Base-by-base conservation (phyloP, 768 basidiomycete genomes). In the Leucocoprinus leucothites region DNA sequence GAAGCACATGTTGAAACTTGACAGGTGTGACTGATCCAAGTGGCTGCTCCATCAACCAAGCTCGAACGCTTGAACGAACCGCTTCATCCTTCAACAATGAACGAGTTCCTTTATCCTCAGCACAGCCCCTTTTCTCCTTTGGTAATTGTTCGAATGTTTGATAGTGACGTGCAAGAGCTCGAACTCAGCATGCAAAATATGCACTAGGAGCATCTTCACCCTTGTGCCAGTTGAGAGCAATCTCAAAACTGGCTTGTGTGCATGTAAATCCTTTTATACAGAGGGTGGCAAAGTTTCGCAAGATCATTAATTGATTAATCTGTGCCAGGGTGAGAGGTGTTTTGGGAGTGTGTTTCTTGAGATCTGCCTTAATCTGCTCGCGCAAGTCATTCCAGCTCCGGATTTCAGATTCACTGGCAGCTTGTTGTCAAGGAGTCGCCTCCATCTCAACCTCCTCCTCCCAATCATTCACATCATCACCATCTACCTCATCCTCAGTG, bases 241-340 rank as follows among this genome's bases (percentile, higher is more conserved):
- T 69, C 48, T 69, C 58, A 1, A 57, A 11, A 42, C 73, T 73
- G 18, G 69, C 70, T 1, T 53, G 42, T 11, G 71, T 70, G 0
- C 51, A 36, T 2, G 51, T 22, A 11, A 58, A 4, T 3, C 69
- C 68, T 47, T 72, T 72, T 16, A 74, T 42, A 3, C 53, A 57
- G 0, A 74, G 48, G 3, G 66, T 74, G n/a, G 68, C 64, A 64
- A 74, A 74, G 49, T 67, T 68, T 9, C 56, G 43, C 9, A 74
- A 44, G 34, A 72, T 67, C 11, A 68, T 40, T 31, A 69, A 58
- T 54, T 73, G 69, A 46, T 70, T 73, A 8, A 65, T 34, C 16
- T 67, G 48, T 14, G 67, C n/a, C n/a, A 59, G 2, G 68, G 40
- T 13, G 60, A 21, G 54, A 67, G 58, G 1, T 55, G 61, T 41